These are phyloP conservation scores for Penicillium paxilli DNA, from an alignment of 495 filamentous ascomycete species.

Conservation along the genomic window DNA sequence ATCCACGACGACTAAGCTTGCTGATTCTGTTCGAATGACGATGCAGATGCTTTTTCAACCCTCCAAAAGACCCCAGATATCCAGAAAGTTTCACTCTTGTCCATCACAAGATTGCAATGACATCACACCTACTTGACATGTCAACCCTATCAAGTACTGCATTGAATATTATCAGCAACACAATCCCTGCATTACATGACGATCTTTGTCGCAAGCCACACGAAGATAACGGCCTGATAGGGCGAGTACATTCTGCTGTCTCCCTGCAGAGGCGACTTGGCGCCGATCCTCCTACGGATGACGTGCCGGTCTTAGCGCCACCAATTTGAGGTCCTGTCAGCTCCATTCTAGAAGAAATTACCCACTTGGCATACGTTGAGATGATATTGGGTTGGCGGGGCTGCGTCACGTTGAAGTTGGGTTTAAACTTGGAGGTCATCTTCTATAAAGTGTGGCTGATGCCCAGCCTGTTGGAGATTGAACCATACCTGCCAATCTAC, in stretches of 20 bases:
- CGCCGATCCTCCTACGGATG: slow-evolving; percentile 23
- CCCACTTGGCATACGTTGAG: slow-evolving; percentile 22
- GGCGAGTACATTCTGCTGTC: neutral
- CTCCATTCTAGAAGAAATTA: slow-evolving; percentile 7
- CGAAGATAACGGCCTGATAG: neutral
- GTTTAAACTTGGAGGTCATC: too few relatives aligned
- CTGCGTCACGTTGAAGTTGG: neutral
- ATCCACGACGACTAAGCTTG: neutral
- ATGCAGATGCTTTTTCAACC: neutral
- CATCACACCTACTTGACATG: neutral
- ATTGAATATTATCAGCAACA: neutral
- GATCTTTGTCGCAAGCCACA: neutral
- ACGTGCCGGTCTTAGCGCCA: slow-evolving; percentile 18
- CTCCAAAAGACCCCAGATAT: neutral
- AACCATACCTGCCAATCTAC: too few relatives aligned
- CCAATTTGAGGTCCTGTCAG: slow-evolving; percentile 7
- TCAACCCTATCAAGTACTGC: neutral
- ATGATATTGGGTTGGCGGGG: neutral
- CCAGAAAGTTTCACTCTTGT: neutral
- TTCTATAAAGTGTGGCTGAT: too few relatives aligned
- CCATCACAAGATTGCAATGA: neutral
- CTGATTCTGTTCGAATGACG: neutral
- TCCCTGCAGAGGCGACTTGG: neutral
- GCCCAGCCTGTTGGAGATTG: too few relatives aligned
- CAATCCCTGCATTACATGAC: neutral